Base-by-base conservation (phyloP, 352 stramenopile species). In the Phytophthora nicotianae region DNA sequence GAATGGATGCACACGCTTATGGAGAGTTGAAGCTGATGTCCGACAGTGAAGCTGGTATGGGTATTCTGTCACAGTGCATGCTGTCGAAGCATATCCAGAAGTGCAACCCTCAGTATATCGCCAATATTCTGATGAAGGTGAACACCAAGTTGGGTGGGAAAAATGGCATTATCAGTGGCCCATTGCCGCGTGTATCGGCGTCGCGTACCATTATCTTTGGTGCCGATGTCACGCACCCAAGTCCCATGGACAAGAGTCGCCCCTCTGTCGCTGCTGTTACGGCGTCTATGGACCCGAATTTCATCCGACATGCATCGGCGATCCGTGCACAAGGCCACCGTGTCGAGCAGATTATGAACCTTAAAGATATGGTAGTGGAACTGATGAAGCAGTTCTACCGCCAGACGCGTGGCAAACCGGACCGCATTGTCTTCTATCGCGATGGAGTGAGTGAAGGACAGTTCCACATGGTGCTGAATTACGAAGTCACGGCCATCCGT, bases 401-500 rank as follows among this genome's bases (percentile, higher is more conserved):
- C 9, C 63, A 72, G 7, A 87, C 77, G 13, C 70, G 60, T 10
- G 63, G 67, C 11, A 90, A 90, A 47, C 89, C 89, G 0, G 65
- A 83, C 1, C 81, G 79, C 10, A 91, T 96, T 9, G 74, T 97
- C 8, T 94, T 95, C 47, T 95, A 93, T 43, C 84, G 89, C n/a
- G 89, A 97, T 51, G 89, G 89, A n/a, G 89, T 97, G 38, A 93
- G 83, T 46, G 89, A 96, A 65, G 87, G 87, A 2, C 87, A 96
- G 60, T 96, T 95, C 50, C 77, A 88, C 40, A 88, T 91, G 76
- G 86, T 96, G 1, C 40, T 92, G 6, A 86, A 92, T 20, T 68
- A 77, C 21, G 82, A 96, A 73, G 74, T 96, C 21, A 79, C 77
- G 6, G 87, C 88, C 26, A 87, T 96, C 14, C 80, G 86, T 38